phyloP scores from a whole-genome alignment of 441 rosid species.

The Brassica hybrid region DNA sequence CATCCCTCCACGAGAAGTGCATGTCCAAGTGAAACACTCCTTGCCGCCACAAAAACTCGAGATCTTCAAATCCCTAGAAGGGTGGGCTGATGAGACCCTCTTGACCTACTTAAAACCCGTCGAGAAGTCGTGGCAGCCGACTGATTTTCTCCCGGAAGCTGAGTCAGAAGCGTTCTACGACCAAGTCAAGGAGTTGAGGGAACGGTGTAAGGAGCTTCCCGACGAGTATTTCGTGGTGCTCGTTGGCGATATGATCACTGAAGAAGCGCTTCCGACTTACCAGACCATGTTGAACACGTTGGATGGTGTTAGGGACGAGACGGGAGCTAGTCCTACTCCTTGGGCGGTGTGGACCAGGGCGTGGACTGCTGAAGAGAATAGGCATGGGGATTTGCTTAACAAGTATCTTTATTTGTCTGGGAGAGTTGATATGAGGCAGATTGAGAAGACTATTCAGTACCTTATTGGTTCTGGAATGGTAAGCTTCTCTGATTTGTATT shows the following conservation, averaged over 20 bases:
- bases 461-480: slow-evolving; percentile 43
- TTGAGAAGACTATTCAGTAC: slow-evolving; percentile 43
- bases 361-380: slow-evolving; percentile 45
- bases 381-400: slow-evolving; percentile 42
- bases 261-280: slow-evolving; percentile 40
- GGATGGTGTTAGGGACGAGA: slow-evolving; percentile 37
- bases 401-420: slow-evolving; percentile 44
- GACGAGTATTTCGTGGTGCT: slow-evolving; percentile 43
- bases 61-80: slow-evolving; percentile 41
- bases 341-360: slow-evolving; percentile 44
- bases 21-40: slow-evolving; percentile 46
- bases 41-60: slow-evolving; percentile 39
- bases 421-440: slow-evolving; percentile 42
- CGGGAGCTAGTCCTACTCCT: slow-evolving; percentile 36
- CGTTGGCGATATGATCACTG: slow-evolving; percentile 39
- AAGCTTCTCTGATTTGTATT: neutral
- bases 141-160: slow-evolving; percentile 41
- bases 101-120: slow-evolving; percentile 41
- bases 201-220: slow-evolving; percentile 38
- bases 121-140: slow-evolving; percentile 43
- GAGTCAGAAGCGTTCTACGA: slow-evolving; percentile 42
- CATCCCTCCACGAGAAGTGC: slow-evolving; percentile 49
- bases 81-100: slow-evolving; percentile 41
- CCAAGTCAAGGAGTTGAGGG: slow-evolving; percentile 43
- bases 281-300: slow-evolving; percentile 38